Base-by-base conservation (phyloP, 371 early-diverging fungal species). In the Mucor saturninus region DNA sequence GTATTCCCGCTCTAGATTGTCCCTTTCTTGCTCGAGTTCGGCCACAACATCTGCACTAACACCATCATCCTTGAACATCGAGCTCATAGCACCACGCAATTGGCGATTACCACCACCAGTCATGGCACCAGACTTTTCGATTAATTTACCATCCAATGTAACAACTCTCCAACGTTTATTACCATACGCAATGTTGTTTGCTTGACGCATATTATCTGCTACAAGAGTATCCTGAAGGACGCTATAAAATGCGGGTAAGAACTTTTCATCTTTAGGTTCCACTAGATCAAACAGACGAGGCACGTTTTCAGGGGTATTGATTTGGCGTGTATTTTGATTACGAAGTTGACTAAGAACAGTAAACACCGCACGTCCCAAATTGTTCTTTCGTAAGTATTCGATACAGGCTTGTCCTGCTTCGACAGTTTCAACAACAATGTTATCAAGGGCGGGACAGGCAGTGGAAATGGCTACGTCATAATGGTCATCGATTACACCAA, bases 391-490 rank as follows among this genome's bases (percentile, higher is more conserved):
- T 49, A 99, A 81, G 63, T 91, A 88, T 56, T 96, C 94, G 49
- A 99, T 89, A 66, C 99, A 98, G 48, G 89, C 85, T 73, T 99
- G 96, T 2, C 90, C 99, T 2, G 91, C 86, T 51, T 88, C 89
- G 13, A 98, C 98, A 1, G 90, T 93, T 54, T 99, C 98, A 28
- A 99, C 99, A 6, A 99, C 97, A 69, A 99, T 95, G 56, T 92
- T 85, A 62, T 98, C 92, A 52, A 99, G 83, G 5, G 82, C 76
- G 5, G 89, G 86, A 55, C 96, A 96, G 0, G 98, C 94, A 4
- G 98, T 97, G 4, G 96, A 94, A 14, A 99, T 88, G 0, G 99
- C 99, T 3, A 97, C 89, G 69, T 98, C 99, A 75, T 96, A 99
- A 69, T 89, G 90, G 59, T 89, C 90, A 61, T 95, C 96, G 65